A percentile compares a stretch with the other conserved stretches of the same genome.
These are phyloP conservation scores for Cercospora sp. DNA, from an alignment of 2,329 filamentous ascomycete genomes.

Conservation along the genomic window DNA sequence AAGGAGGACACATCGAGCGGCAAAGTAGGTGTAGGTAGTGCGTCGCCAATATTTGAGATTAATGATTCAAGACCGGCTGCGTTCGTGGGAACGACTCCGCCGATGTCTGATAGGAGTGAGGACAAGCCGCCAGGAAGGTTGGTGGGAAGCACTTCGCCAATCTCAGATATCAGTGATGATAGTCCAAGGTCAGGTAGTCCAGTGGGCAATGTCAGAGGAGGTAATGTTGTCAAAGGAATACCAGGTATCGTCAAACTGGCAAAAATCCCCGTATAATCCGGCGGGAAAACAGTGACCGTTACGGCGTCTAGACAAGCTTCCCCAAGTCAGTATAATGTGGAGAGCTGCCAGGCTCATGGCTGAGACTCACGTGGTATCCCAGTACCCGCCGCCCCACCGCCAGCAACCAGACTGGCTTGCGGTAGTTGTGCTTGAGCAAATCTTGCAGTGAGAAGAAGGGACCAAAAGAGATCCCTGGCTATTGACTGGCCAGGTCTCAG, in stretches of 20 bases:
- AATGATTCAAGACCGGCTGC: not conserved
- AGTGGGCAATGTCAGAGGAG: not conserved
- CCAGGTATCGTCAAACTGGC: constrained; percentile 20
- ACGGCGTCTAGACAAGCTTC: constrained; percentile 17
- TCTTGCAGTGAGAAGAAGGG: constrained; percentile 15
- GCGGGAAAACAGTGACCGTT: constrained; percentile 22
- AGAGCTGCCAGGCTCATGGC: not conserved
- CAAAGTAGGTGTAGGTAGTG: not conserved
- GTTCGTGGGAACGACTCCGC: not conserved
- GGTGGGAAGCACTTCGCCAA: constrained; percentile 3
- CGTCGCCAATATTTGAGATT: not conserved
- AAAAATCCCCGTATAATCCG: constrained; percentile 26
- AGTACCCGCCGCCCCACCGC: not conserved
- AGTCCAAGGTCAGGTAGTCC: not conserved
- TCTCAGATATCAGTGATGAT: not conserved
- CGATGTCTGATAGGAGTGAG: not conserved
- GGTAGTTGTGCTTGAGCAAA: constrained; percentile 10
- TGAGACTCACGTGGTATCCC: not conserved
- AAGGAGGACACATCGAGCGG: not conserved
- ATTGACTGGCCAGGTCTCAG: constrained; percentile 16
- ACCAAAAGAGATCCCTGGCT: constrained; percentile 8
- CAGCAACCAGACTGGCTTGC: not conserved
- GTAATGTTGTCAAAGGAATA: constrained; percentile 16
- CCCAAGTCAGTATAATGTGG: constrained; percentile 6
- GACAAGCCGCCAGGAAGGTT: constrained; percentile 1